Evolutionary conservation across 768 basidiomycete species (phyloP).

Genomic region (Amanita polypyramis): DNA sequence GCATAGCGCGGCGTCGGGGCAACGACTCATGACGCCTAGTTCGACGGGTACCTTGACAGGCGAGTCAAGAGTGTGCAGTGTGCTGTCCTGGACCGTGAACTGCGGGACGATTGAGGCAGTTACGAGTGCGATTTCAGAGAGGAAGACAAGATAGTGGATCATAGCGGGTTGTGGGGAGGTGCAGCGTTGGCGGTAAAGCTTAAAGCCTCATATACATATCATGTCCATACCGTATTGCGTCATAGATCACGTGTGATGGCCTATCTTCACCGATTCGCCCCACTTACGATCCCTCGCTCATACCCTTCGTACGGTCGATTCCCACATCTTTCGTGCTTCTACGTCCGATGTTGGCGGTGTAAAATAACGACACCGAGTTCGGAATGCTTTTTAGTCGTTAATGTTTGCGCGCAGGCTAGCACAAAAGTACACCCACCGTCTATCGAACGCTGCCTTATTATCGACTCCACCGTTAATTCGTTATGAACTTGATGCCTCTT

Average conservation of each 20-base stretch:
- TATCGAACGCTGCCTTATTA: constrained; percentile 57
- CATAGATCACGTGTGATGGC: not conserved
- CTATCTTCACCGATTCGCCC: not conserved
- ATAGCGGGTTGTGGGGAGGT: not conserved
- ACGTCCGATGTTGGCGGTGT: constrained; percentile 49
- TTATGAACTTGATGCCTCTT: constrained; percentile 69
- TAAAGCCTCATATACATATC: too few relatives aligned
- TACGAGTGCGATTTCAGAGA: not conserved
- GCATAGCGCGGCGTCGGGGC: constrained; percentile 79
- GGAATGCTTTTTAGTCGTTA: constrained; percentile 44
- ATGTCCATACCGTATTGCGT: not conserved
- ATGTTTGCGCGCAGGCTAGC: constrained; percentile 1
- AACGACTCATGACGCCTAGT: constrained; percentile 43
- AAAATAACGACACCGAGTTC: constrained; percentile 72
- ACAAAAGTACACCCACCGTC: constrained; percentile 40
- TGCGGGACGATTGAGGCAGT: not conserved
- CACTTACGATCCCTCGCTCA: too few relatives aligned
- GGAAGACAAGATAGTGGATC: not conserved
- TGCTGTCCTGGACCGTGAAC: constrained; percentile 1
- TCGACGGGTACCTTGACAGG: constrained; percentile 36
- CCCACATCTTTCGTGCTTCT: constrained; percentile 50
- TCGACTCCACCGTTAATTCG: constrained; percentile 62
- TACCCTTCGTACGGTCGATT: constrained; percentile 18
- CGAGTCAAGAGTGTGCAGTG: not conserved
- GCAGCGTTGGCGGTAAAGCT: not conserved